Evolutionary conservation across 306 rosid species (phyloP), one percentile per base, ranked within the genome.

Genomic region (Nissolia schottii): DNA sequence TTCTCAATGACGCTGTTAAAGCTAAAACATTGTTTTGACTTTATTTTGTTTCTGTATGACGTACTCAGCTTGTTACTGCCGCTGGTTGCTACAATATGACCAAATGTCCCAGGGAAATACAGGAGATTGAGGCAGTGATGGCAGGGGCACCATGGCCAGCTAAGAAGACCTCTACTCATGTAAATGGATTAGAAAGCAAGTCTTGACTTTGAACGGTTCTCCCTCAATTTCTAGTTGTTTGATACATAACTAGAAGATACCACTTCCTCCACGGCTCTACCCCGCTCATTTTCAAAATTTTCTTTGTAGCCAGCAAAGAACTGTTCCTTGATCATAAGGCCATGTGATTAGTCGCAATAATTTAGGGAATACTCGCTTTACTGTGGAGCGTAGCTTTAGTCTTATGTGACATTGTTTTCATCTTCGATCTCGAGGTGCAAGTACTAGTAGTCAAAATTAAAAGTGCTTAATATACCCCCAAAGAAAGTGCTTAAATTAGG

Each of bases 101-200:
- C 18, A 85, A 81, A n/a, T 86, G 90, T 70, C 98, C 97, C 1
- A 85, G 96, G 27, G 73, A 87, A 72, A 76, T 70, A 67, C 54
- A 15, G 67, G 97, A 93, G 79, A 87, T 93, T 7, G 97, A 93
- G 71, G 93, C 90, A 13, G 96, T 93, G 53, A 93, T 93, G 98
- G 89, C 93, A 1, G 98, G 93, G 12, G 87, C 81, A 53, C 87
- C 89, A 5, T 93, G 98, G 98, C 90, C 96, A 4, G 67, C 51
- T 37, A 63, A 80, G 60, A 74, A 68, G 46, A 65, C 61, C 14
- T 57, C 89, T 67, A 19, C 69, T 13, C 7, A 48, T 18, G 32
- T 48, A 75, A 81, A 83, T 40, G 81, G 82, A 24, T 38, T 60
- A 16, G 41, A 41, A 58, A 69, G 80, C 60, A 58, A 64, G 62